Evolutionary conservation across 108 stramenopile genomes (phyloP).

Genomic region (Aurantiochytrium sp.): DNA sequence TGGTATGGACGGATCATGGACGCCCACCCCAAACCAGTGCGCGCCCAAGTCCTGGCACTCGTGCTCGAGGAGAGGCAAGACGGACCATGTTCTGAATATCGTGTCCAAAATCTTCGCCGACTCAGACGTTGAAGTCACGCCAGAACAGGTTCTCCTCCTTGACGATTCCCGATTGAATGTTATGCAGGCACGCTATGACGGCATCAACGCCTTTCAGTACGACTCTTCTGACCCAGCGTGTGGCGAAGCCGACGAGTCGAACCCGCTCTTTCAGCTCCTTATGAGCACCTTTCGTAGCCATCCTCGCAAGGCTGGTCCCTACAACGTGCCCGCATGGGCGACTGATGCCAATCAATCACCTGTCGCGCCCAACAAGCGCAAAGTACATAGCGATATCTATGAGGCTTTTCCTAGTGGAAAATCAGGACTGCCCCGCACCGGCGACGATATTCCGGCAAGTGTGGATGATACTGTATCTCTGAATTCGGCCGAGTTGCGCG

Average conservation of each 20-base stretch:
- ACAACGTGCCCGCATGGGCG: not conserved
- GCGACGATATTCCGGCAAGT: not conserved
- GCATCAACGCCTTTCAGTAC: not conserved
- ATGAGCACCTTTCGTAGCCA: not conserved
- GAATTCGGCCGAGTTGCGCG: not conserved
- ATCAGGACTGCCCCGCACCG: not conserved
- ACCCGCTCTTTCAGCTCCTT: not conserved
- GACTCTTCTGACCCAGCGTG: not conserved
- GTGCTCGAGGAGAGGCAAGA: slow-evolving; percentile 4
- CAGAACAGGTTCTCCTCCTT: not conserved
- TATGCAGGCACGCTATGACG: not conserved
- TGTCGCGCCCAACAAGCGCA: not conserved
- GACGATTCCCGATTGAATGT: slow-evolving; percentile 1
- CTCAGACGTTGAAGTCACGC: not conserved
- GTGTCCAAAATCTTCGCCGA: not conserved
- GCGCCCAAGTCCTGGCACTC: not conserved
- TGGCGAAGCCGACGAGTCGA: not conserved
- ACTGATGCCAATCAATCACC: not conserved
- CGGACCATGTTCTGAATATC: not conserved
- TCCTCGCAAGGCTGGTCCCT: not conserved
- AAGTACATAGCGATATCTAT: not conserved
- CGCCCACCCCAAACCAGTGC: not conserved
- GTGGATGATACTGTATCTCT: not conserved
- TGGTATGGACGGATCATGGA: not conserved
- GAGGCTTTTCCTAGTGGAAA: too few relatives aligned